Evolutionary conservation across 495 filamentous ascomycete species (phyloP), one percentile per base, ranked within the genome.

Genomic region (Amphirosellinia nigrospora): DNA sequence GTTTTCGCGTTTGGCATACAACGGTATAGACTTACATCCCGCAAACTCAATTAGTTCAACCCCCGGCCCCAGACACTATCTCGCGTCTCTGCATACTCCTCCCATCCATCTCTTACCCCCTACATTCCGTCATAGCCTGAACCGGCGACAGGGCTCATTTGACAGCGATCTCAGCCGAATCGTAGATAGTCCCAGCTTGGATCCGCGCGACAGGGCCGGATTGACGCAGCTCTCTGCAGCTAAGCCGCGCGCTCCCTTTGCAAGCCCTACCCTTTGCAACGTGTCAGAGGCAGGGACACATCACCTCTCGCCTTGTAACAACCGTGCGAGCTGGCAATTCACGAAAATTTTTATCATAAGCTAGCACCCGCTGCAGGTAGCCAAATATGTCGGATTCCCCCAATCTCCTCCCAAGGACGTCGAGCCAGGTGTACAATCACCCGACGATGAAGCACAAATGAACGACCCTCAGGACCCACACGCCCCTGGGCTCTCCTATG

Each of bases 401-500:
- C 92, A 92, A 87, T 92, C 93, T 88, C 93, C 93, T 86, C 89
- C 94, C 78, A 96, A 97, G 87, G 93, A 96, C 80, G 90, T 93
- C 84, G 95, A 97, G 87, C 90, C 90, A 86, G 92, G 91, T 90
- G 90, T 87, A 87, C 92, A 93, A 86, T 97, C 95, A 85, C 90
- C 91, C 86, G 93, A 96, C 84, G 93, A 97, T 80, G 86, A 85
- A 81, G 83, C 82, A 83, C 83, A 85, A 83, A 86, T 87, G 85
- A 86, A 86, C 77, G 85, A 87, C 76, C 81, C 81, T 79, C 82
- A 85, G 75, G 86, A 88, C 82, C 86, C 86, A 86, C 86, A 86
- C 77, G 81, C 83, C 79, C 80, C 79, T 79, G 84, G 80, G 75
- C 83, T 84, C 79, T 78, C 87, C 86, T 94, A 91, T 86, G 96